Evolutionary conservation across 345 rosid genomes (phyloP).

Genomic region (Stellera chamaejasme): DNA sequence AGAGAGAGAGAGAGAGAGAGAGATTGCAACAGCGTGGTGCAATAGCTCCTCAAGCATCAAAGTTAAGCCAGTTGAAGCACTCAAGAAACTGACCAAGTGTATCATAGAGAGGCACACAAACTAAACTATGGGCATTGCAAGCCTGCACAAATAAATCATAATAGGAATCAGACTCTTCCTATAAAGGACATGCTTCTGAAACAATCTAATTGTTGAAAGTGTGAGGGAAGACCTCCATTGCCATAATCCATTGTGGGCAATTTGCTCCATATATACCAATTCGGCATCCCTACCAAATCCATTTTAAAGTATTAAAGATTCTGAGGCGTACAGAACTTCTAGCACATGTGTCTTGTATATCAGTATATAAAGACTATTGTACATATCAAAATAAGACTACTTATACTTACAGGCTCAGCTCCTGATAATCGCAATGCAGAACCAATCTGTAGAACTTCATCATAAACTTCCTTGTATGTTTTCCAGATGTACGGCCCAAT

Average conservation of each 20-base stretch:
- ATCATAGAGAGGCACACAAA: slow-evolving; percentile 94
- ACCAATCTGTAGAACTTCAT: slow-evolving; percentile 69
- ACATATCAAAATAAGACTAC: background rate
- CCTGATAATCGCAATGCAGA: slow-evolving; percentile 78
- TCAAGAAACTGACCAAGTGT: slow-evolving; percentile 57
- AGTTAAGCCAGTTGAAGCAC: background rate
- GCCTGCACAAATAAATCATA: slow-evolving; percentile 41
- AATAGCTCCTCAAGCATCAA: background rate
- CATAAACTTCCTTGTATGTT: slow-evolving; percentile 69
- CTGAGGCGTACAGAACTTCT: background rate
- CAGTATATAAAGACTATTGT: background rate
- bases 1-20: background rate
- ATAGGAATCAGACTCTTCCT: background rate
- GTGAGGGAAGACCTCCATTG: slow-evolving; percentile 70
- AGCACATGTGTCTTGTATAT: background rate
- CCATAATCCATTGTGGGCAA: slow-evolving; percentile 92
- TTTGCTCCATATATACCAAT: slow-evolving; percentile 89
- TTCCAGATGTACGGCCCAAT: slow-evolving; percentile 89
- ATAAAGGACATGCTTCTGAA: background rate
- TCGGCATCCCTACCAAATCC: slow-evolving; percentile 52
- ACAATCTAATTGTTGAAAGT: background rate
- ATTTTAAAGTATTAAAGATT: background rate
- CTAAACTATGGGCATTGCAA: slow-evolving; percentile 66
- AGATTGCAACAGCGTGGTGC: background rate
- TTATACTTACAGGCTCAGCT: slow-evolving; percentile 67